These are phyloP conservation scores for Lactarius sp. DNA, from an alignment of 768 basidiomycete genomes.

Conservation along the genomic window DNA sequence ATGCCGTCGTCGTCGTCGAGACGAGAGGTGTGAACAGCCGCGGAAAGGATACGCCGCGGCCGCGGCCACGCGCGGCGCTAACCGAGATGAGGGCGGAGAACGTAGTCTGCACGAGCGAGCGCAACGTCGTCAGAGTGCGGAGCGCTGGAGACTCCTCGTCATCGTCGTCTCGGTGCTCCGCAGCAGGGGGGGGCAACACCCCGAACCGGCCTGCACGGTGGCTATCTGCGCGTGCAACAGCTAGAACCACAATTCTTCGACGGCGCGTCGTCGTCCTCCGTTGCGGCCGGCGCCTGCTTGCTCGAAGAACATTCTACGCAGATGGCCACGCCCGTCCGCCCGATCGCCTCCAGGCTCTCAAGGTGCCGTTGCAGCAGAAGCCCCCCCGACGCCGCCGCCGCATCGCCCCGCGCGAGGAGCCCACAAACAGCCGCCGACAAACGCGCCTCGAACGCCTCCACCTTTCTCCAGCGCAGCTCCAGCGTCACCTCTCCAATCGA, in stretches of 20 bases:
- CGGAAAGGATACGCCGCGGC: slow-evolving; percentile 72
- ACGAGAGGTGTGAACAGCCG: slow-evolving; percentile 89
- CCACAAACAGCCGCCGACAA: slow-evolving; percentile 45
- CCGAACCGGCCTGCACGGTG: slow-evolving; percentile 65
- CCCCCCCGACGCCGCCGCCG: background rate
- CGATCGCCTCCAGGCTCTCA: slow-evolving; percentile 52
- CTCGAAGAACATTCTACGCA: slow-evolving; percentile 69
- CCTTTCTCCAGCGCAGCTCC: slow-evolving; percentile 63
- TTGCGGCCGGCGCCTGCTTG: slow-evolving; percentile 27
- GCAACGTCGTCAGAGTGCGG: slow-evolving; percentile 48
- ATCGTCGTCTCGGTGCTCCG: slow-evolving; percentile 20
- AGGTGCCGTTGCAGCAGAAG: slow-evolving; percentile 35
- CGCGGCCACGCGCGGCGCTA: slow-evolving; percentile 53
- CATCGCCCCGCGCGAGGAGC: slow-evolving; percentile 28
- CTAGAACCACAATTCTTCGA: slow-evolving; percentile 89
- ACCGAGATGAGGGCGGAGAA: slow-evolving; percentile 82
- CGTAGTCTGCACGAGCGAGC: slow-evolving; percentile 76
- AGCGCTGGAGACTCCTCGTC: slow-evolving; percentile 8
- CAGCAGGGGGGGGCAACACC: slow-evolving; percentile 32
- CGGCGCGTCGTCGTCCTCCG: slow-evolving; percentile 37
- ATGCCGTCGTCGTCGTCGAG: slow-evolving; percentile 40
- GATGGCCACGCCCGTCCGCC: slow-evolving; percentile 55
- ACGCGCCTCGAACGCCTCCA: slow-evolving; percentile 51
- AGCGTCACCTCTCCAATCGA: slow-evolving; percentile 59
- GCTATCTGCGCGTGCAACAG: slow-evolving; percentile 78